These are phyloP conservation scores for Fusarium ramigenum DNA, from an alignment of 2,329 filamentous ascomycete genomes.

Conservation along the genomic window DNA sequence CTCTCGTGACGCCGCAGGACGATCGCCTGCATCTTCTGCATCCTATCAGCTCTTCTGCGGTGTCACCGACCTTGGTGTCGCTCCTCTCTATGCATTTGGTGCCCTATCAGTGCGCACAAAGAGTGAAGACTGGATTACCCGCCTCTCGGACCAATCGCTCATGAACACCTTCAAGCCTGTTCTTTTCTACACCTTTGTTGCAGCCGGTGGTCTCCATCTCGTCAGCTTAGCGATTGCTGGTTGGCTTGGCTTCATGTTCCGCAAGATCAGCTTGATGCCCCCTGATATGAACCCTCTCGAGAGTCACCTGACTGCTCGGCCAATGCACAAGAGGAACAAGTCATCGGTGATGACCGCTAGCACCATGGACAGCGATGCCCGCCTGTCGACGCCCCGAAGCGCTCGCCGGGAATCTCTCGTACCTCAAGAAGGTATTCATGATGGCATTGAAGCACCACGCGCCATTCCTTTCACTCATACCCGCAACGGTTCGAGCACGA, in stretches of 20 bases:
- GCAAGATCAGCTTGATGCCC: conserved; percentile 81
- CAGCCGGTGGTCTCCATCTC: conserved; percentile 73
- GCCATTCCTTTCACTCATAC: conserved; percentile 85
- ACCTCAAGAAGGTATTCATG: conserved; percentile 57
- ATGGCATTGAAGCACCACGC: conserved; percentile 58
- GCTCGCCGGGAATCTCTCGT: conserved; percentile 54
- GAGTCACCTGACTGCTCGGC: conserved; percentile 79
- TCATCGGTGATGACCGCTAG: conserved; percentile 61
- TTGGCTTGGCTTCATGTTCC: conserved; percentile 82
- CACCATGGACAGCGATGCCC: conserved; percentile 65
- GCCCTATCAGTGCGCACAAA: conserved; percentile 58
- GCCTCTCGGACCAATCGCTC: conserved; percentile 67
- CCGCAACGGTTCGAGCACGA: conserved; percentile 69
- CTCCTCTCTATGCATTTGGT: conserved; percentile 67
- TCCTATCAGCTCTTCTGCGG: conserved; percentile 90
- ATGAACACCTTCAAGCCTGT: conserved; percentile 69
- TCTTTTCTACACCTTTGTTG: conserved; percentile 74
- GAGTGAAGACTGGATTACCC: conserved; percentile 69
- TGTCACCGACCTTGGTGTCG: conserved; percentile 70
- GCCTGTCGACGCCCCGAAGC: conserved; percentile 60
- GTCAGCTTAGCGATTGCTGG: conserved; percentile 75
- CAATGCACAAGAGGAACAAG: conserved; percentile 77
- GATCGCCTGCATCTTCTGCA: conserved; percentile 81
- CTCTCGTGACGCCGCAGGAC: conserved; percentile 71
- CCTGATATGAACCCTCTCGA: conserved; percentile 97